These are phyloP conservation scores for Globisporangium ultimum DNA, from an alignment of 352 stramenopile species.

Conservation along the genomic window DNA sequence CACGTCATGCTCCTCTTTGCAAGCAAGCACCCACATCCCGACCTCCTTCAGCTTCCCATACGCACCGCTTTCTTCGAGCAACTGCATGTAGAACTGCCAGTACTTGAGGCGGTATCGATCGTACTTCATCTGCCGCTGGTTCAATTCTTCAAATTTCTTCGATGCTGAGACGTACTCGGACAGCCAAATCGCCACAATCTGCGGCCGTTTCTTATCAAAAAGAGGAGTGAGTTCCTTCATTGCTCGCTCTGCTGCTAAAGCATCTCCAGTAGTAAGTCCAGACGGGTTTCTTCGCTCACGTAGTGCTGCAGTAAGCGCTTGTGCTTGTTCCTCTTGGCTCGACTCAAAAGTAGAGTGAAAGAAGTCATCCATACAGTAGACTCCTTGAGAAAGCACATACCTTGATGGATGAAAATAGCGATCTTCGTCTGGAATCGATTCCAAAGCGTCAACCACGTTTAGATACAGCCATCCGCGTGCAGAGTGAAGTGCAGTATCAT, in stretches of 20 bases:
- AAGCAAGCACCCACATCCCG: slow-evolving; percentile 61
- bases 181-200: slow-evolving; percentile 73
- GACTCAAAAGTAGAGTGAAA: slow-evolving; percentile 14
- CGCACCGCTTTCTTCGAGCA: slow-evolving; percentile 48
- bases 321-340: slow-evolving; percentile 10
- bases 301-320: slow-evolving; percentile 21
- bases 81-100: slow-evolving; percentile 53
- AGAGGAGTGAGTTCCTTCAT: slow-evolving; percentile 53
- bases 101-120: slow-evolving; percentile 79
- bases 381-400: slow-evolving; percentile 48
- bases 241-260: slow-evolving; percentile 31
- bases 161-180: slow-evolving; percentile 60
- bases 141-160: slow-evolving; percentile 82
- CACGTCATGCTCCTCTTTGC: slow-evolving; percentile 81
- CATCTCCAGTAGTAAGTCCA: slow-evolving; percentile 14
- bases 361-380: slow-evolving; percentile 48
- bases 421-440: slow-evolving; percentile 74
- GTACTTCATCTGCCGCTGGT: slow-evolving; percentile 82
- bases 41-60: slow-evolving; percentile 70
- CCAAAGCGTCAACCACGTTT: slow-evolving; percentile 72
- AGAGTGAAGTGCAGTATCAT: slow-evolving; percentile 12
- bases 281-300: slow-evolving; percentile 16
- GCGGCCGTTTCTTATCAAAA: slow-evolving; percentile 63
- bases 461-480: slow-evolving; percentile 40
- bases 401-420: slow-evolving; percentile 79